Evolutionary conservation across 2,329 filamentous ascomycete genomes (phyloP), one percentile per base, ranked within the genome.

Genomic region (Xylaria sp.): DNA sequence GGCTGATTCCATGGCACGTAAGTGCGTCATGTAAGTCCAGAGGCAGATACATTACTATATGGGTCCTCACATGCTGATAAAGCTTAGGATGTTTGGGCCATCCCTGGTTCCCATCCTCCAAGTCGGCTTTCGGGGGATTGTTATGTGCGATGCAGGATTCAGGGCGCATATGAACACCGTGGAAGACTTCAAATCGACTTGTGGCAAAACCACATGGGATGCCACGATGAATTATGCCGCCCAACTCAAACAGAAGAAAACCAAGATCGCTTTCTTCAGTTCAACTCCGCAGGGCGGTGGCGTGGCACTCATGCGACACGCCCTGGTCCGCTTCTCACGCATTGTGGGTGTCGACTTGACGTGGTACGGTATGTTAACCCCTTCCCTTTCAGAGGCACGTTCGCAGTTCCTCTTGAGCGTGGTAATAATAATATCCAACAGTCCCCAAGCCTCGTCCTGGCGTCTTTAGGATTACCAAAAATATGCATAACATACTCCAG

Each of bases 401-500:
- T 19, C n/a, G 16, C 26, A 4, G 3, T 7, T 26, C 16, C 19
- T 40, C 21, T 19, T 48, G 19, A 41, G 29, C n/a, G 21, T 19
- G 29, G 16, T 64, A 50, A 57, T 60, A 54, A 40, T 20, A 39
- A 17, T 41, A 21, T 24, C 20, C 19, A 19, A 26, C 21, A 80
- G 90, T 93, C 1, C 90, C 90, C 6, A 91, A 91, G 69, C 89
- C 90, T 19, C 86, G 88, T 46, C 89, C 89, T 2, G 86, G 88
- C 16, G 85, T 93, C 9, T 94, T 94, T 72, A 81, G 89, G 46
- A 88, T 91, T 71, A 94, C 90, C 62, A 94, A 94, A 74, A 92
- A 88, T 61, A 89, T 92, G 63, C 90, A 94, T 81, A 94, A 94
- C 72, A 92, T 93, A 60, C 83, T 94, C 2, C 90, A 94, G 73